Percentiles rank a stretch among this genome's conserved stretches.
These are phyloP conservation scores for Fusarium sp. DNA, from an alignment of 2,329 filamentous ascomycete species.

Conservation along the genomic window DNA sequence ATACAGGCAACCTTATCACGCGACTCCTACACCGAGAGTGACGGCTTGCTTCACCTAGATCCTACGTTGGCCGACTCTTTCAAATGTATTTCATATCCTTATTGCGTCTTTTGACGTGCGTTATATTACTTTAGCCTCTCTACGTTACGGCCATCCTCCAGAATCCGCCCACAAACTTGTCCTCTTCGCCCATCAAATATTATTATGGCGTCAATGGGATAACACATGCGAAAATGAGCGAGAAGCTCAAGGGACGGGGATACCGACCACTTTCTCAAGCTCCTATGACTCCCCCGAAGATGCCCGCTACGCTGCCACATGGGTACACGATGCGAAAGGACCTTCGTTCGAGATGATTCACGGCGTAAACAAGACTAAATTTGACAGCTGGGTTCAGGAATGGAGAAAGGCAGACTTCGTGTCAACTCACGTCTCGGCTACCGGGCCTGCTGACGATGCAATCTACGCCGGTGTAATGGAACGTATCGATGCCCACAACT, in stretches of 20 bases:
- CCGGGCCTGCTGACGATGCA: constrained; percentile 18
- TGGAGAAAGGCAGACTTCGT: constrained; percentile 17
- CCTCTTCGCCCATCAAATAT: not conserved
- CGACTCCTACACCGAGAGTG: too few relatives aligned
- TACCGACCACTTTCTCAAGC: constrained; percentile 34
- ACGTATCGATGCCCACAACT: constrained; percentile 3
- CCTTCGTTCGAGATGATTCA: constrained; percentile 13
- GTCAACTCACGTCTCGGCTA: constrained; percentile 26
- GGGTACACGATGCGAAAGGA: constrained; percentile 11
- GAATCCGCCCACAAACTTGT: not conserved
- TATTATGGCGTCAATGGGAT: constrained; percentile 21
- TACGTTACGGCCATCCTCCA: not conserved
- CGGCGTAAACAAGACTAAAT: constrained; percentile 5
- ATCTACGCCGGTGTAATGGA: constrained; percentile 37
- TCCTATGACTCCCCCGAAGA: constrained; percentile 23
- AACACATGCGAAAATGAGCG: constrained; percentile 7
- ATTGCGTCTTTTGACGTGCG: constrained; percentile 11
- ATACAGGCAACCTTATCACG: too few relatives aligned
- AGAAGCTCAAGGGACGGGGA: not conserved
- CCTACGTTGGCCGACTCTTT: not conserved
- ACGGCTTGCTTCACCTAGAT: not conserved
- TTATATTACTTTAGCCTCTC: constrained; percentile 2
- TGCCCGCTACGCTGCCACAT: constrained; percentile 33
- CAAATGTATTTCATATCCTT: constrained; percentile 10
- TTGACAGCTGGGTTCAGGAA: constrained; percentile 23